These are phyloP conservation scores for Fusarium tanahbumbuense DNA, from an alignment of 2,329 filamentous ascomycete genomes.

Conservation along the genomic window DNA sequence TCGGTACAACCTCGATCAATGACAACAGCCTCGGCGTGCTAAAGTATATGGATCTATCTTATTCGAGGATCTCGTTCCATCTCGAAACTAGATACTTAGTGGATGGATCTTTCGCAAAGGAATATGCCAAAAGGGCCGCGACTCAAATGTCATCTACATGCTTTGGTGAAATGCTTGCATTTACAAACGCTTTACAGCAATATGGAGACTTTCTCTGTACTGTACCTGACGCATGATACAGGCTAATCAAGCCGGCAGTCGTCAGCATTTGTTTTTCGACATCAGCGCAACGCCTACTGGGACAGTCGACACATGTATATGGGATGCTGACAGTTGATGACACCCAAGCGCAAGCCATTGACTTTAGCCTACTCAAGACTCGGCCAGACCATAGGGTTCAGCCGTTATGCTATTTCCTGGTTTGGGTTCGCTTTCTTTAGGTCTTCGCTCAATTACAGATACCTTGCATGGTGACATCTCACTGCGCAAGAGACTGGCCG, in stretches of 20 bases:
- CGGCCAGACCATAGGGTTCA: constrained; percentile 15
- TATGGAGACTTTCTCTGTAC: neutral
- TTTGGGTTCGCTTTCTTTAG: constrained; percentile 34
- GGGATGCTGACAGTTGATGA: constrained; percentile 37
- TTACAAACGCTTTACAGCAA: neutral
- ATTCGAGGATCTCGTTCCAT: constrained; percentile 14
- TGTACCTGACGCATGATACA: neutral
- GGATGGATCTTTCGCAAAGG: constrained; percentile 4
- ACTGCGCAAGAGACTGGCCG: constrained; percentile 14
- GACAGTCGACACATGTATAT: neutral
- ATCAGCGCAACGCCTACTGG: constrained; percentile 2
- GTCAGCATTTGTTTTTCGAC: neutral
- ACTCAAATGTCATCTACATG: neutral
- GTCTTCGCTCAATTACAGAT: constrained; percentile 13
- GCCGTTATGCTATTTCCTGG: constrained; percentile 30
- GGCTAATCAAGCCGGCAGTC: neutral
- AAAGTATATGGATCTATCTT: neutral
- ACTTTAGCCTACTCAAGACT: constrained; percentile 22
- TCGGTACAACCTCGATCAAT: constrained; percentile 3
- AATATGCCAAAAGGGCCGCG: constrained; percentile 11
- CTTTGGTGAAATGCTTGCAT: neutral
- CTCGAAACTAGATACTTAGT: constrained; percentile 8
- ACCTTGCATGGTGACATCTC: constrained; percentile 38
- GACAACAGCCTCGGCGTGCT: neutral
- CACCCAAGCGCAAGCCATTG: constrained; percentile 25